phyloP scores from a whole-genome alignment of 2,329 filamentous ascomycete genomes.

The Epichloe coenophiala region DNA sequence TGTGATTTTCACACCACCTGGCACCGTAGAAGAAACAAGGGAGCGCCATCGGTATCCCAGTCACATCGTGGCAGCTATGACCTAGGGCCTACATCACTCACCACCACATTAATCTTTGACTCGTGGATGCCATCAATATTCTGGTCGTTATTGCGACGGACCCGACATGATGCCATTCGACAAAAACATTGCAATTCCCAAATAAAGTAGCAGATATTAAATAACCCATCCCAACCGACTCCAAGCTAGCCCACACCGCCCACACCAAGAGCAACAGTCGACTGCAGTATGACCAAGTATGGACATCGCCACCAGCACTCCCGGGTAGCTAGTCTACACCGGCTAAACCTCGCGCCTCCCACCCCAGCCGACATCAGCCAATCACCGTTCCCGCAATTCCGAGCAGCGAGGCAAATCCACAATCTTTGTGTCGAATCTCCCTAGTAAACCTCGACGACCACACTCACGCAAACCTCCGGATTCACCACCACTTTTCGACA shows the following conservation, averaged over 20 bases:
- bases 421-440: background rate
- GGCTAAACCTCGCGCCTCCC: constrained; percentile 18
- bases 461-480: background rate
- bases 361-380: constrained; percentile 9
- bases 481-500: background rate
- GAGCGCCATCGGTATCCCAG: too few species aligned
- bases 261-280: background rate
- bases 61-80: too few species aligned
- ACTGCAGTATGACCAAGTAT: background rate
- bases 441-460: constrained; percentile 12
- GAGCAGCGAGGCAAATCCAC: constrained; percentile 17
- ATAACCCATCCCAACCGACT: background rate
- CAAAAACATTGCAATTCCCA: too few species aligned
- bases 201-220: too few species aligned
- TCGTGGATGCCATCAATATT: too few species aligned
- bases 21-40: too few species aligned
- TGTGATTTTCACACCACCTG: too few species aligned
- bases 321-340: background rate
- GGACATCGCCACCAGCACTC: background rate
- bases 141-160: too few species aligned
- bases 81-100: too few species aligned
- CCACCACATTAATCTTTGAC: too few species aligned
- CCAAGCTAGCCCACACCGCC: background rate
- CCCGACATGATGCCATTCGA: too few species aligned
- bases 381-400: constrained; percentile 19